Base-by-base conservation (phyloP, 2,329 filamentous ascomycete genomes). In the Apiospora pterosperma region DNA sequence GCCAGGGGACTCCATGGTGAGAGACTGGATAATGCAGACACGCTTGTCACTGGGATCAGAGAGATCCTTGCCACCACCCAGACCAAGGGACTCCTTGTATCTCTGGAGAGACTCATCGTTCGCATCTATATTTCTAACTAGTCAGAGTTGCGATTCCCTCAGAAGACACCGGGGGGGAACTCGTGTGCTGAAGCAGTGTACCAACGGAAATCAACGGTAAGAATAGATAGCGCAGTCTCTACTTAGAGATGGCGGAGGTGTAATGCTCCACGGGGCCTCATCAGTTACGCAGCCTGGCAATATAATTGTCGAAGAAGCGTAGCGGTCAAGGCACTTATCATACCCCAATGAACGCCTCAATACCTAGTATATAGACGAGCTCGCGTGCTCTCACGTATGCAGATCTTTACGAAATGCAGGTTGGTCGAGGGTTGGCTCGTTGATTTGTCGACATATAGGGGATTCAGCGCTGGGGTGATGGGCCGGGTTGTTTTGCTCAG, bases 1-100 rank as follows among this genome's bases (percentile, higher is more conserved):
- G 66, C 92, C 95, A 69, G 90, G 85, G 38, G 93, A 89, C 76
- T 97, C 91, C 80, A 99, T 90, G 67, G 92, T 90, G 64, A 99
- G 90, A 64, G 92, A 92, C 73, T 93, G 87, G 81, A 98, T 97
- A 81, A 97, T 94, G 82, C 93, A 97, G 76, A 92, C 92, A 72
- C 95, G 92, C 60, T 91, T 88, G 76, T 98, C 95, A 76, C 85
- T 92, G 72, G 91, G 87, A 76, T 94, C 88, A 64, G 88, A 91
- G 66, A 92, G 85, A 72, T 90, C 85, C 60, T 85, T 87, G 75
- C 91, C 90, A 71, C 88, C 89, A 69, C 89, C 88, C 66, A 98
- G 89, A 71, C 96, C 96, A 67, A 99, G 90, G 14, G 95, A 98
- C 75, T 95, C 88, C 85, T 99, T 99, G 91, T 97, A 99, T 75